Evolutionary conservation across 768 basidiomycete species (phyloP).

Genomic region (Boletus sp.): DNA sequence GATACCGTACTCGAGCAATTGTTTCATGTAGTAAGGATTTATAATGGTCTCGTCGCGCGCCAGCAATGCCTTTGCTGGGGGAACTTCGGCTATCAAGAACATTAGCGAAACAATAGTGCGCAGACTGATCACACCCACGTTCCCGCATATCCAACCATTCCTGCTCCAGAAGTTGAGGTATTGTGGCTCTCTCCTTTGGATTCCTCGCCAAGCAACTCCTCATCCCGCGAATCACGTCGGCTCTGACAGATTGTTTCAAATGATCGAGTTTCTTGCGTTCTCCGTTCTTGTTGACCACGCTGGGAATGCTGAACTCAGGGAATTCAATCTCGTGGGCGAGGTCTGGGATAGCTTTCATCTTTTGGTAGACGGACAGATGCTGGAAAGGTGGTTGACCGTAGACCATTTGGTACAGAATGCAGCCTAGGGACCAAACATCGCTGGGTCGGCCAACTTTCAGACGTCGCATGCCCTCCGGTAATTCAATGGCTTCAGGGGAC

Average conservation of each 20-base stretch:
- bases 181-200: constrained; percentile 83
- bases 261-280: constrained; percentile 59
- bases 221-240: constrained; percentile 78
- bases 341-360: constrained; percentile 94
- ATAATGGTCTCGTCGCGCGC: constrained; percentile 65
- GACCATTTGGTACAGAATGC: constrained; percentile 98
- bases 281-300: constrained; percentile 34
- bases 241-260: constrained; percentile 66
- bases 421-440: constrained; percentile 97
- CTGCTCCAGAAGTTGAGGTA: constrained; percentile 81
- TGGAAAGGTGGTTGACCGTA: constrained; percentile 94
- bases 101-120: background rate
- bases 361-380: constrained; percentile 76
- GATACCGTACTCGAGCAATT: constrained; percentile 71
- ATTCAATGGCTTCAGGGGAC: constrained; percentile 95
- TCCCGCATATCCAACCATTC: constrained; percentile 68
- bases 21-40: constrained; percentile 77
- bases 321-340: constrained; percentile 75
- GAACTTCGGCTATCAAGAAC: constrained; percentile 22
- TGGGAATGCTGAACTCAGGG: constrained; percentile 61
- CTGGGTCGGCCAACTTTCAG: constrained; percentile 94
- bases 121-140: constrained; percentile 20
- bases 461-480: constrained; percentile 81
- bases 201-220: constrained; percentile 75
- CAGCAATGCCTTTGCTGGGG: constrained; percentile 35